Evolutionary conservation across 441 rosid genomes (phyloP).

Genomic region (Kokia cookei): DNA sequence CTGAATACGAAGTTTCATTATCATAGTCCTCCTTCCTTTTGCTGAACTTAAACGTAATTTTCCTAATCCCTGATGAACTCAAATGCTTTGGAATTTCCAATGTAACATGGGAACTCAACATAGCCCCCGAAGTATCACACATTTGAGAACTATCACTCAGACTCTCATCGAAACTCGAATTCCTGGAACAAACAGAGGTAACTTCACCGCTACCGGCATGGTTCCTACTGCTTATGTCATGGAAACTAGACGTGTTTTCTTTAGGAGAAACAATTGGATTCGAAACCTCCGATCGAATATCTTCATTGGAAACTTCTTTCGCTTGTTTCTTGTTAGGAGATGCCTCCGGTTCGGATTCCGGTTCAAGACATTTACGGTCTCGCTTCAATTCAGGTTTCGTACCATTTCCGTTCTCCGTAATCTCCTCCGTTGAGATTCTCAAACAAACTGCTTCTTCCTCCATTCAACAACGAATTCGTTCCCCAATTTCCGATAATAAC

Average conservation of each 20-base stretch:
- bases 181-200: constrained; percentile 32
- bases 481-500: constrained; percentile 5
- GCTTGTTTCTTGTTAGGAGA: constrained; percentile 51
- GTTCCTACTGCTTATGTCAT: constrained; percentile 30
- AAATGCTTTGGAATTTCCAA: constrained; percentile 83
- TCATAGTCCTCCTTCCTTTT: constrained; percentile 52
- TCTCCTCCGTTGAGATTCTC: constrained; percentile 26
- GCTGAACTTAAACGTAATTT: constrained; percentile 78
- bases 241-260: constrained; percentile 39
- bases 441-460: constrained; percentile 46
- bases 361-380: constrained; percentile 29
- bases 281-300: constrained; percentile 71
- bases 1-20: constrained; percentile 5
- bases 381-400: constrained; percentile 37
- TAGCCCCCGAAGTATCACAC: constrained; percentile 22
- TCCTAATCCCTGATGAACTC: constrained; percentile 75
- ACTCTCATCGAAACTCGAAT: constrained; percentile 42
- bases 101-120: constrained; percentile 49
- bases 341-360: constrained; percentile 20
- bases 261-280: constrained; percentile 62
- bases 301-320: constrained; percentile 66
- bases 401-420: constrained; percentile 20
- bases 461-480: constrained; percentile 24
- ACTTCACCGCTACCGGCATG: constrained; percentile 27
- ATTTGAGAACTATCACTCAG: constrained; percentile 25